Evolutionary conservation across 768 basidiomycete species (phyloP).

Genomic region (Boletus rufocinnamomeus): DNA sequence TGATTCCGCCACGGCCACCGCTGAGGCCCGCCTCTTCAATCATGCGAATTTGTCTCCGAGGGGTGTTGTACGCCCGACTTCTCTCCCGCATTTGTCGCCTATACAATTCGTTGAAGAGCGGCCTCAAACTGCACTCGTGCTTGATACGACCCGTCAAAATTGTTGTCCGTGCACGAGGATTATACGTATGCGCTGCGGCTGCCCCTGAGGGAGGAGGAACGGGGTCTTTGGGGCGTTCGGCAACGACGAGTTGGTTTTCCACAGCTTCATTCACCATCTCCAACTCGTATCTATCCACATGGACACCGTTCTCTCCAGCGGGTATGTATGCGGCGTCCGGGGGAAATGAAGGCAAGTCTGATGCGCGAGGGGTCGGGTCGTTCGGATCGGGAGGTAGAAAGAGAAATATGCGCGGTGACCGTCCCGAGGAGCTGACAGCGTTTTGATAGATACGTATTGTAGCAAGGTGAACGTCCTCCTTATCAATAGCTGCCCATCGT

Average conservation of each 20-base stretch:
- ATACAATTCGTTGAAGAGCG: constrained; percentile 67
- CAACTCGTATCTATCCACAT: constrained; percentile 75
- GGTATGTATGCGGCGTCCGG: constrained; percentile 35
- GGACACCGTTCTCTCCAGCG: constrained; percentile 30
- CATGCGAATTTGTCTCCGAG: constrained; percentile 63
- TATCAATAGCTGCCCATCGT: constrained; percentile 75
- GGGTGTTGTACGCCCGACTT: constrained; percentile 65
- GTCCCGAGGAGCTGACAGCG: constrained; percentile 43
- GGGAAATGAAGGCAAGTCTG: constrained; percentile 29
- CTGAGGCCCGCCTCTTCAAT: constrained; percentile 72
- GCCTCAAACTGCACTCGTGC: constrained; percentile 76
- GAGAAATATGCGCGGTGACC: constrained; percentile 63
- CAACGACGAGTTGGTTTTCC: constrained; percentile 84
- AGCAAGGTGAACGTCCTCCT: constrained; percentile 79
- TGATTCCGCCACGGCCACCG: constrained; percentile 73
- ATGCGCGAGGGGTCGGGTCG: constrained; percentile 39
- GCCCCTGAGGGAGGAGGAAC: constrained; percentile 40
- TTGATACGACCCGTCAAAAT: constrained; percentile 79
- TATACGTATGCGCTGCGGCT: constrained; percentile 43
- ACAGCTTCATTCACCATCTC: constrained; percentile 85
- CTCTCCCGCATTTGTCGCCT: constrained; percentile 72
- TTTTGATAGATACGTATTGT: constrained; percentile 78
- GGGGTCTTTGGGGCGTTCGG: constrained; percentile 74
- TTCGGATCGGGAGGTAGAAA: constrained; percentile 60
- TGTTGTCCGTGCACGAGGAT: constrained; percentile 69